Evolutionary conservation across 805 yeast species (phyloP).

Genomic region (Cyberlindnera americana): DNA sequence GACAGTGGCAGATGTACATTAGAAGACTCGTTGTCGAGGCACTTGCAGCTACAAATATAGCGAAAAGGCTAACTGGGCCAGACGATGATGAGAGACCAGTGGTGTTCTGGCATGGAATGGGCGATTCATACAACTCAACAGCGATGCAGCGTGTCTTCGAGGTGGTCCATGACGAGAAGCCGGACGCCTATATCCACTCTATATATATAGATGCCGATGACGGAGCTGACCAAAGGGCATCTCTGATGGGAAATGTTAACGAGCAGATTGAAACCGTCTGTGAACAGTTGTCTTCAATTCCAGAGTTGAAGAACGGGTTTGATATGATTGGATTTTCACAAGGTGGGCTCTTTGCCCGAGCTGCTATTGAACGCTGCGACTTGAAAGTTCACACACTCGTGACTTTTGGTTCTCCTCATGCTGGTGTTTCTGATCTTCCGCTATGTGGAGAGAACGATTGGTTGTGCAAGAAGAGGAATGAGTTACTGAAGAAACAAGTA

Average conservation of each 20-base stretch:
- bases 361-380: constrained; percentile 56
- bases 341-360: constrained; percentile 78
- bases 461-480: constrained; percentile 55
- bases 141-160: constrained; percentile 49
- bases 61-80: constrained; percentile 16
- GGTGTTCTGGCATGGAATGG: constrained; percentile 84
- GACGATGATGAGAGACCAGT: constrained; percentile 38
- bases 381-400: constrained; percentile 47
- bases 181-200: constrained; percentile 51
- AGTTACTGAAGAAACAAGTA: constrained; percentile 52
- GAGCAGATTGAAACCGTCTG: constrained; percentile 55
- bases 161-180: constrained; percentile 41
- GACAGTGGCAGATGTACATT: no score
- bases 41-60: constrained; percentile 18
- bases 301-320: constrained; percentile 52
- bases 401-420: constrained; percentile 81
- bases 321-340: constrained; percentile 79
- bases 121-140: constrained; percentile 64
- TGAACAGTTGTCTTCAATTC: constrained; percentile 42
- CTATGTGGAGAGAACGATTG: constrained; percentile 52
- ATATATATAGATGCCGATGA: constrained; percentile 49
- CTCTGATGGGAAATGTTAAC: constrained; percentile 58
- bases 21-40: constrained; percentile 16
- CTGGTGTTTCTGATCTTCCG: constrained; percentile 70
- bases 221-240: constrained; percentile 47